Evolutionary conservation across 495 filamentous ascomycete genomes (phyloP).

Genomic region (Hypomontagnella submonticulosa): DNA sequence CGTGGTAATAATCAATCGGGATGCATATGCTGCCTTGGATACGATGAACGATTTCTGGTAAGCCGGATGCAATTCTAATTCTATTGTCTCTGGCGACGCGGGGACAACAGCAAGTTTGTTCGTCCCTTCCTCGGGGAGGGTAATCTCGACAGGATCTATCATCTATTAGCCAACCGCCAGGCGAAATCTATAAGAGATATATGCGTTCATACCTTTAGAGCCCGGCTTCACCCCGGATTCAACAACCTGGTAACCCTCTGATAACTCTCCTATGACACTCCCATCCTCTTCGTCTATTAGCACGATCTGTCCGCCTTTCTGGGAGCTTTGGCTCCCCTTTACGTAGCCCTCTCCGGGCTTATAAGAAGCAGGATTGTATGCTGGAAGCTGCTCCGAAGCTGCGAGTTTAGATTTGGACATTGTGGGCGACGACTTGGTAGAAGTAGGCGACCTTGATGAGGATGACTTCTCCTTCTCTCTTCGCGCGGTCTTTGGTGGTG

Average conservation of each 20-base stretch:
- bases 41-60: constrained; percentile 89
- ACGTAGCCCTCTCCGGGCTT: constrained; percentile 82
- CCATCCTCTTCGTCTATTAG: constrained; percentile 95
- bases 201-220: constrained; percentile 76
- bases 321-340: constrained; percentile 60
- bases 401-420: constrained; percentile 52
- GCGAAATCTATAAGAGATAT: neutral
- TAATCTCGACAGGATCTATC: constrained; percentile 89
- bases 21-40: constrained; percentile 88
- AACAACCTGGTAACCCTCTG: constrained; percentile 81
- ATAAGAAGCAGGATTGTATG: constrained; percentile 86
- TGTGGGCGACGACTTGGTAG: constrained; percentile 50
- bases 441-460: constrained; percentile 51
- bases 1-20: constrained; percentile 90
- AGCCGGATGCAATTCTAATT: constrained; percentile 84
- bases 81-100: constrained; percentile 80
- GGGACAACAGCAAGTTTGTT: constrained; percentile 79
- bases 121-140: constrained; percentile 78
- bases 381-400: constrained; percentile 57
- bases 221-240: constrained; percentile 80
- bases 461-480: constrained; percentile 64
- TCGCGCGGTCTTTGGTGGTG: constrained; percentile 62
- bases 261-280: constrained; percentile 90
- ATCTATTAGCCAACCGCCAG: constrained; percentile 9
- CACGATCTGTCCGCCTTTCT: constrained; percentile 80